Evolutionary conservation across 306 rosid genomes (phyloP).

Genomic region (Quercus robur): DNA sequence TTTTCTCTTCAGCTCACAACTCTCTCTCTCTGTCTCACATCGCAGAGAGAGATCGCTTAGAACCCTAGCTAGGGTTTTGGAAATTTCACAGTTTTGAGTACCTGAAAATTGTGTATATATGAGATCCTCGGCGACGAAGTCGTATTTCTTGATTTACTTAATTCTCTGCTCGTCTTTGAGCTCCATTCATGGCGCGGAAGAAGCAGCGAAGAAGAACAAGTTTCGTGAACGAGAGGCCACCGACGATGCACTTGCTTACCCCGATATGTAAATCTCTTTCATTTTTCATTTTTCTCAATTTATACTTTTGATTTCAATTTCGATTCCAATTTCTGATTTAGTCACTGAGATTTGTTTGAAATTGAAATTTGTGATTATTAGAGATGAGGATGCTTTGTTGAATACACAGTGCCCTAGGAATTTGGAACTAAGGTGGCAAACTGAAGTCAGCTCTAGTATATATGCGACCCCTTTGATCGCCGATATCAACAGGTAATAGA

Average conservation of each 20-base stretch:
- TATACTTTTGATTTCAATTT: not conserved
- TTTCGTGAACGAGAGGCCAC: constrained; percentile 91
- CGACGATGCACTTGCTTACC: constrained; percentile 77
- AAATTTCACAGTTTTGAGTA: no score
- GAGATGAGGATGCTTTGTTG: constrained; percentile 89
- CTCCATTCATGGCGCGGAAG: constrained; percentile 44
- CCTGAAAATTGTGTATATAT: constrained; percentile 20
- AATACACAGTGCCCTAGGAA: constrained; percentile 85
- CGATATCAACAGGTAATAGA: constrained; percentile 78
- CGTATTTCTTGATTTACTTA: constrained; percentile 38
- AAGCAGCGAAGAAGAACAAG: constrained; percentile 42
- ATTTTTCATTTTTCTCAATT: not conserved
- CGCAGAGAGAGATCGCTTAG: no score
- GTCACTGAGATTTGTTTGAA: not conserved
- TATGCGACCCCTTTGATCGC: constrained; percentile 93
- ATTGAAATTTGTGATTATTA: constrained; percentile 8
- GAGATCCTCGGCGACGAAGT: constrained; percentile 38
- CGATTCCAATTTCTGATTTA: constrained; percentile 1
- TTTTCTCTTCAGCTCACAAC: no score
- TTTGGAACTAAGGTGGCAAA: constrained; percentile 97
- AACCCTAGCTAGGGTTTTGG: no score
- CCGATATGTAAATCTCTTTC: constrained; percentile 55
- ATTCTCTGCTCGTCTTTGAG: constrained; percentile 34
- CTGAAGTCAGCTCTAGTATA: constrained; percentile 96
- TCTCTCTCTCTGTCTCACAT: no score